Percentiles rank a stretch among this genome's conserved stretches.
phyloP scores from a whole-genome alignment of 805 yeast genomes.

The Suhomyces canberraensis region DNA sequence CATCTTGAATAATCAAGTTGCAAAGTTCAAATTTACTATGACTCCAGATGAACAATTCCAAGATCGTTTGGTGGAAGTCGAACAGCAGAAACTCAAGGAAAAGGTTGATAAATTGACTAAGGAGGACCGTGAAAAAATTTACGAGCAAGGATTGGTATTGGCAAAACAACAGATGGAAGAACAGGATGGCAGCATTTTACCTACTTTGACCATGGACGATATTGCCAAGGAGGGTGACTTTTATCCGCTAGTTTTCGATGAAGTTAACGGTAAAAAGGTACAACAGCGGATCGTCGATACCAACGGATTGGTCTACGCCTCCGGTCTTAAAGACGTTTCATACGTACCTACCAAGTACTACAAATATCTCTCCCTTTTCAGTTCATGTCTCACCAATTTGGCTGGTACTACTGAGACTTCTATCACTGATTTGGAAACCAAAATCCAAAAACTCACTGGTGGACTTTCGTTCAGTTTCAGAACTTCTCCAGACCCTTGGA shows the following conservation, averaged over 20 bases:
- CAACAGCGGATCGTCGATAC: slow-evolving; percentile 61
- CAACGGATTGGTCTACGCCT: slow-evolving; percentile 77
- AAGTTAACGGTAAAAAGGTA: slow-evolving; percentile 28
- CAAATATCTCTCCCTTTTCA: slow-evolving; percentile 72
- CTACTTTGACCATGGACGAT: slow-evolving; percentile 71
- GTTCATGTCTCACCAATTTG: slow-evolving; percentile 75
- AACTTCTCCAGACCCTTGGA: slow-evolving; percentile 52
- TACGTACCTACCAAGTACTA: slow-evolving; percentile 59
- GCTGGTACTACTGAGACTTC: slow-evolving; percentile 70
- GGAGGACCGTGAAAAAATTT: slow-evolving; percentile 56
- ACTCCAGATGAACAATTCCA: slow-evolving; percentile 61
- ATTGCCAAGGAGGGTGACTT: slow-evolving; percentile 57
- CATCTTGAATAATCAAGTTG: slow-evolving; percentile 43
- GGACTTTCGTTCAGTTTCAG: slow-evolving; percentile 67
- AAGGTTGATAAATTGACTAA: slow-evolving; percentile 43
- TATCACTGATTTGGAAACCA: slow-evolving; percentile 81
- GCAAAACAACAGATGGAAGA: slow-evolving; percentile 60
- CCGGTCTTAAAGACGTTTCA: slow-evolving; percentile 61
- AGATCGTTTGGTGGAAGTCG: slow-evolving; percentile 50
- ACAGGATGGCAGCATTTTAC: slow-evolving; percentile 77
- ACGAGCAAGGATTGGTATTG: slow-evolving; percentile 56
- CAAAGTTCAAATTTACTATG: slow-evolving; percentile 73
- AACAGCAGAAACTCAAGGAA: slow-evolving; percentile 51
- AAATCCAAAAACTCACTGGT: slow-evolving; percentile 79
- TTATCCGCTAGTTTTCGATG: slow-evolving; percentile 25